These are phyloP conservation scores for Phytophthora meadii DNA, from an alignment of 352 stramenopile genomes.

Conservation along the genomic window DNA sequence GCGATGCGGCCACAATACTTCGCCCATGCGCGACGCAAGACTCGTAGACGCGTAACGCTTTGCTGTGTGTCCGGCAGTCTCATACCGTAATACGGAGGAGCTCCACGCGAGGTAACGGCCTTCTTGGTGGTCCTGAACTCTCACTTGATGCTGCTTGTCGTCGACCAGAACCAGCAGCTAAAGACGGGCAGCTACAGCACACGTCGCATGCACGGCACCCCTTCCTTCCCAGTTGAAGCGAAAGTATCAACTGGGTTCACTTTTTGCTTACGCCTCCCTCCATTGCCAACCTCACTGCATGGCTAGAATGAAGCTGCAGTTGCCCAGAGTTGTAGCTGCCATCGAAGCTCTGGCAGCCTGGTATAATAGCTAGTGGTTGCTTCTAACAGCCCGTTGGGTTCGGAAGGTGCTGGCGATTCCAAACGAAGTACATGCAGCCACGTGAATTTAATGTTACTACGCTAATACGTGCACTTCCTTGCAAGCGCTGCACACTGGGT, in stretches of 20 bases:
- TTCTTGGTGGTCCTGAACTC: constrained; percentile 11
- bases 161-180: constrained; percentile 22
- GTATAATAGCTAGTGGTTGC: neutral
- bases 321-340: neutral
- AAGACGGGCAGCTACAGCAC: constrained; percentile 4
- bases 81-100: neutral
- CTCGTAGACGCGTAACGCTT: constrained; percentile 13
- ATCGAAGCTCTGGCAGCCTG: constrained; percentile 2
- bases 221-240: constrained; percentile 13
- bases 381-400: constrained; percentile 15
- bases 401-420: constrained; percentile 14
- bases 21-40: constrained; percentile 3
- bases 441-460: constrained; percentile 15
- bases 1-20: constrained; percentile 10
- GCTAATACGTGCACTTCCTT: neutral
- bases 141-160: constrained; percentile 2
- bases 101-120: constrained; percentile 15
- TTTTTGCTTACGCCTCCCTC: neutral
- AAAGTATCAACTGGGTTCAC: constrained; percentile 10
- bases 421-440: constrained; percentile 1
- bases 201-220: constrained; percentile 14
- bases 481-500: neutral
- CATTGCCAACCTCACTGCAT: neutral
- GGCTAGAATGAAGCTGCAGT: neutral
- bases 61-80: constrained; percentile 5